Percentiles rank a stretch among this genome's conserved stretches.
phyloP scores from a whole-genome alignment of 768 basidiomycete species.

The Boletus vinaceobasis region DNA sequence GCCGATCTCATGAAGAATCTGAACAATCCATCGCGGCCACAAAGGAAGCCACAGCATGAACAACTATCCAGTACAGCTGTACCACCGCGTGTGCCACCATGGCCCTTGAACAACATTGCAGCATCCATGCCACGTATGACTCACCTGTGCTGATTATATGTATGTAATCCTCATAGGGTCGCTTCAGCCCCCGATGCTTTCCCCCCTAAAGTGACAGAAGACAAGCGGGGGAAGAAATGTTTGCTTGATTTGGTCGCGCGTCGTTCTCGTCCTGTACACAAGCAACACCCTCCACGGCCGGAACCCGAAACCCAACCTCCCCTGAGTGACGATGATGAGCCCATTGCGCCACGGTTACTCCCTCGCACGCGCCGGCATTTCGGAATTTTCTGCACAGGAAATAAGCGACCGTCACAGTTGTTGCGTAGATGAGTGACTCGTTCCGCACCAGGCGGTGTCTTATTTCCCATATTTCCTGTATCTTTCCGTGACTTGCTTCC shows the following conservation, averaged over 20 bases:
- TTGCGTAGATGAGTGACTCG: constrained; percentile 5
- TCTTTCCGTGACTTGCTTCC: constrained; percentile 6
- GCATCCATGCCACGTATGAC: constrained; percentile 38
- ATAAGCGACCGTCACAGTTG: constrained; percentile 16
- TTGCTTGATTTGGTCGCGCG: constrained; percentile 3
- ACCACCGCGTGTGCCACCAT: constrained; percentile 18
- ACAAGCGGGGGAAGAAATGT: constrained; percentile 14
- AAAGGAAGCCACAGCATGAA: constrained; percentile 17
- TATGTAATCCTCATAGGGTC: constrained; percentile 8
- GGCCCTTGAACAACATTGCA: constrained; percentile 24
- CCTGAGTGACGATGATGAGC: constrained; percentile 3
- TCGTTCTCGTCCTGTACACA: constrained; percentile 26
- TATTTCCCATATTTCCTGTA: constrained; percentile 3
- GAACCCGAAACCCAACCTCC: constrained; percentile 6
- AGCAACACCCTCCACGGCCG: constrained; percentile 19
- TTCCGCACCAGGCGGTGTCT: not conserved
- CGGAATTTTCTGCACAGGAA: constrained; percentile 39
- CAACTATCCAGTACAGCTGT: constrained; percentile 9
- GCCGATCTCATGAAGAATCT: constrained; percentile 27
- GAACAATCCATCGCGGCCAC: constrained; percentile 12
- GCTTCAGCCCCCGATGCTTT: constrained; percentile 39
- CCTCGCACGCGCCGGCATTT: constrained; percentile 26
- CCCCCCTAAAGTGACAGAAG: constrained; percentile 19
- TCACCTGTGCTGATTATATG: not conserved
- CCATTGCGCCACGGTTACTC: constrained; percentile 7